phyloP scores from a whole-genome alignment of 495 filamentous ascomycete genomes.

The Symbiotaphrina buchneri region DNA sequence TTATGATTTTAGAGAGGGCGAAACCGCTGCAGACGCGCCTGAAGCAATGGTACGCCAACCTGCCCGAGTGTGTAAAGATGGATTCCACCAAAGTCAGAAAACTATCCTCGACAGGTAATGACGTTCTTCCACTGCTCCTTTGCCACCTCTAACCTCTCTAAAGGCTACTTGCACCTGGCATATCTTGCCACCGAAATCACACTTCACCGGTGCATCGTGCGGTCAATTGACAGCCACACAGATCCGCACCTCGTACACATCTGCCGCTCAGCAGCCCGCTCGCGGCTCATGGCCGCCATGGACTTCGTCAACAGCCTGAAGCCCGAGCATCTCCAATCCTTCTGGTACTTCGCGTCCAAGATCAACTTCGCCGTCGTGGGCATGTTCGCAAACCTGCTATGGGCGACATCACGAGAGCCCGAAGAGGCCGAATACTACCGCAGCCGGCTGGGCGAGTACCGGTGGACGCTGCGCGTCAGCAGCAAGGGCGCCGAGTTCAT shows the following conservation, averaged over 20 bases:
- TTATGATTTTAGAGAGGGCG: conserved; percentile 44
- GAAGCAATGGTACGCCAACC: conserved; percentile 52
- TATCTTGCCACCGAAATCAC: conserved; percentile 76
- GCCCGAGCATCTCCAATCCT: conserved; percentile 44
- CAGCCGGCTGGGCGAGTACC: conserved; percentile 62
- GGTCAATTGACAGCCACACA: conserved; percentile 32
- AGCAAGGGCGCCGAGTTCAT: conserved; percentile 63
- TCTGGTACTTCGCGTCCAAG: conserved; percentile 69
- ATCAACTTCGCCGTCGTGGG: conserved; percentile 66
- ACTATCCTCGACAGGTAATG: conserved; percentile 20
- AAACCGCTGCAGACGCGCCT: conserved; percentile 70
- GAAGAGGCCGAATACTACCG: conserved; percentile 97
- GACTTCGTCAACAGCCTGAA: conserved; percentile 56
- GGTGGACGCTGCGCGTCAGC: conserved; percentile 81
- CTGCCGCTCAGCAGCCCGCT: conserved; percentile 77
- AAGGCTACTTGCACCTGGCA: conserved; percentile 59
- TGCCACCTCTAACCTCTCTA: conserved; percentile 6
- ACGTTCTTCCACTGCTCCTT: not conserved
- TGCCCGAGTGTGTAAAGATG: conserved; percentile 46
- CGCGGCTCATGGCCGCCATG: conserved; percentile 55
- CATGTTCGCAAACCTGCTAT: conserved; percentile 60
- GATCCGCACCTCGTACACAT: conserved; percentile 75
- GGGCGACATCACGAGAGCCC: conserved; percentile 61
- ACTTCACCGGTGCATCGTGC: conserved; percentile 61
- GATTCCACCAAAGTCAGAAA: conserved; percentile 20